Base-by-base conservation (phyloP, 2,329 filamentous ascomycete species). In the Fusarium foetens region DNA sequence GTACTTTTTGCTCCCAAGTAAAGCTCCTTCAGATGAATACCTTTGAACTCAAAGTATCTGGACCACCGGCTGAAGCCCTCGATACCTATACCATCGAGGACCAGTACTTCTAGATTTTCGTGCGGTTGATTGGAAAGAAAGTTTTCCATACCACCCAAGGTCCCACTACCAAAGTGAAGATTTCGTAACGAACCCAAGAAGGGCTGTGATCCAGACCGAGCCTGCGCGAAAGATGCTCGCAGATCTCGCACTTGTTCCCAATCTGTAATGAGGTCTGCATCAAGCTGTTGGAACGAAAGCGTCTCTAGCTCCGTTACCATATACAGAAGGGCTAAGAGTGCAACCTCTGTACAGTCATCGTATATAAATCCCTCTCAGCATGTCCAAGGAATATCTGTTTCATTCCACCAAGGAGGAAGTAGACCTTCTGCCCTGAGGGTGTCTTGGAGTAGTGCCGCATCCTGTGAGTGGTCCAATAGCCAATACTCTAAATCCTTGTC, bases 321-420 rank as follows among this genome's bases (percentile, higher is more conserved):
- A 43, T 52, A 43, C 8, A 70, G 33, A 29, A 69, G 33, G 9
- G 25, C 53, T 9, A 51, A 12, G 35, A 66, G 25, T 12, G 51
- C 55, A 63, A 66, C 52, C 6, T 48, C 49, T n/a, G 59, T 38
- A 39, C 38, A 54, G 10, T 66, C 55, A 17, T 45, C 36, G 21
- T 29, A 41, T 16, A 31, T 8, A 9, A 53, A 53, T 2, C 59
- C 53, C 21, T 66, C 60, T 51, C 45, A 59, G 23, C 29, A 46
- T 16, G 35, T 38, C 46, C n/a, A 27, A 36, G 51, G 51, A 3
- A 25, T 21, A 13, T 49, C 33, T 33, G 25, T 8, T 38, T 35
- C n/a, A 23, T 29, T 31, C 45, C 63, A 71, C 63, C 63, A 59
- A 48, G 42, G 31, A 70, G 54, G 55, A n/a, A 16, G 25, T 9